Evolutionary conservation across 768 basidiomycete species (phyloP), one percentile per base, ranked within the genome.

Genomic region (Neoboletus magnificus): DNA sequence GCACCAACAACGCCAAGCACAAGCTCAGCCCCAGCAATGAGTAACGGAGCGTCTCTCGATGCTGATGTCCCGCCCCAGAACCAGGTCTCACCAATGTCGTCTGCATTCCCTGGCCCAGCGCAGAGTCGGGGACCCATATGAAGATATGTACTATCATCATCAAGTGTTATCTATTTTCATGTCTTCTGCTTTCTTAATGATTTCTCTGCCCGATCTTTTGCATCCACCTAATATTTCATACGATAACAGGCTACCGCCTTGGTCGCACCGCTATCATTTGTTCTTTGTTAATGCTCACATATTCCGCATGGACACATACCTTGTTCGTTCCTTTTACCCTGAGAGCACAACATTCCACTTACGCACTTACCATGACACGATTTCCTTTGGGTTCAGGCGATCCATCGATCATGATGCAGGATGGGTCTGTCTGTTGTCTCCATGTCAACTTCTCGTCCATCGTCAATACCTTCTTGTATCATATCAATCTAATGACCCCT

Each of bases 51-150:
- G 33, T 73, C 72, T 18, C 64, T 66, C 45, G 74, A 68, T 30
- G 55, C 71, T 29, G 79, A 82, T 25, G 77, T 76, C 30, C 63
- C 68, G 25, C 74, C 70, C 44, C 82, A 80, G 63, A 66, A 77
- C 49, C 79, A 79, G 58, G 75, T 81, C 23, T 91, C 89, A 18
- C 90, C 90, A 0, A 83, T 92, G 87, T 91, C 89, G 16, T 89
- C 88, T 23, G 90, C 89, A 40, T 91, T 92, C 72, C 90, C 65
- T 37, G 66, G 53, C 18, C 63, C 90, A 13, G 48, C 50, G 48
- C 71, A 68, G 52, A 60, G 41, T 25, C 68, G 67, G 12, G 65
- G 61, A 51, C 48, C 45, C 20, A 48, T 53, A 53, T 70, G 56
- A 66, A 51, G 48, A 59, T 52, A 37, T 57, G 49, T 57, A 59